Evolutionary conservation across 768 basidiomycete species (phyloP), one percentile per base, ranked within the genome.

Genomic region (Leccinum arenicola): DNA sequence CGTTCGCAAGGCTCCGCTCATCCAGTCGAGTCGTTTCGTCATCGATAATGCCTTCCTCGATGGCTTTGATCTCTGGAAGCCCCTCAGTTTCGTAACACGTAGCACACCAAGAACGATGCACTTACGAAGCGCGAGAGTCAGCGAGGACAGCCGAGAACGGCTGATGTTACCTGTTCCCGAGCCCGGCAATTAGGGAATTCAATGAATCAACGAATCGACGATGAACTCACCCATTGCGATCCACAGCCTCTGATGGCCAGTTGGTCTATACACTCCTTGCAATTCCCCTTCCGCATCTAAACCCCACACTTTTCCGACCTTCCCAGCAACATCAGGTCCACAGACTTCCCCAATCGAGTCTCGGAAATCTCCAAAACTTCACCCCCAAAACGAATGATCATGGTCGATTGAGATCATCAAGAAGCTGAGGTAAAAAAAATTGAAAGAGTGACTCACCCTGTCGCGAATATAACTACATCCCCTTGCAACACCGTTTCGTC

Each of bases 241-340:
- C 67, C 73, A 74, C 33, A 74, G 56, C 51, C 80, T 79, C 25
- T 78, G 66, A 57, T 75, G 64, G 6, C 68, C 70, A 0, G 66
- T 73, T 47, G 66, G 66, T 58, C 68, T 73, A 69, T 68, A 74
- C 8, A 67, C 67, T 0, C 82, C 82, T 21, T 79, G 74, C 27
- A 85, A 64, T 67, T 89, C 86, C 2, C 87, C 85, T 72, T 92
- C 85, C 45, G 75, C 71, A 68, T 87, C 79, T 57, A 90, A 64
- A 36, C 88, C 83, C 89, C 88, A 84, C 12, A 88, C 70, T n/a
- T 78, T 75, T 55, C 80, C 77, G 58, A 86, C 74, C 67, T 76
- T 74, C 40, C 73, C 61, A 2, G 73, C 76, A 11, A 83, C 67
- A 21, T 79, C 77, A 3, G 78, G 70, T 0, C 82, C 84, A 55